phyloP scores from a whole-genome alignment of 1,284 basidiomycete genomes.

The Sporisorium exsertum region DNA sequence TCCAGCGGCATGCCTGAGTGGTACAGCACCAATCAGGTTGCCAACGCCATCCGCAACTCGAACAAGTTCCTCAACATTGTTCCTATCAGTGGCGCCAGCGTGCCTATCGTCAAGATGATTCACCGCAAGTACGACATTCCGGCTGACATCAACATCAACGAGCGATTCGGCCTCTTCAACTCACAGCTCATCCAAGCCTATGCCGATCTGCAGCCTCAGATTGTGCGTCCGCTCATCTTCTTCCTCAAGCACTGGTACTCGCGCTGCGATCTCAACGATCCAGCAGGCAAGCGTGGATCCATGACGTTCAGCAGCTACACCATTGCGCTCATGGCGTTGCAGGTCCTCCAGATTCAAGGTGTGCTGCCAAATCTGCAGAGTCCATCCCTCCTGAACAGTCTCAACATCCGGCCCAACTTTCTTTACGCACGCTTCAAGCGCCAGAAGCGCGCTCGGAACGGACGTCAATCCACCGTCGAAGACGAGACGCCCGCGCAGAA shows the following conservation, averaged over 20 bases:
- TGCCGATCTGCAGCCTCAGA: constrained; percentile 48
- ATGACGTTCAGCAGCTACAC: constrained; percentile 60
- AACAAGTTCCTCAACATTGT: constrained; percentile 26
- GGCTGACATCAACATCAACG: constrained; percentile 62
- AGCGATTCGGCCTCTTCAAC: constrained; percentile 61
- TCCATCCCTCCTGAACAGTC: constrained; percentile 45
- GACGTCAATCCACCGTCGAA: not conserved
- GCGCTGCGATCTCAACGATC: constrained; percentile 56
- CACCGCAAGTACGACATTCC: constrained; percentile 32
- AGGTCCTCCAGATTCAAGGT: constrained; percentile 63
- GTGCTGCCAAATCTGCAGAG: constrained; percentile 69
- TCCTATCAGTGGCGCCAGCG: constrained; percentile 48
- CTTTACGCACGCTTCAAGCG: constrained; percentile 50
- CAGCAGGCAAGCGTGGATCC: constrained; percentile 43
- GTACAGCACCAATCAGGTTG: constrained; percentile 41
- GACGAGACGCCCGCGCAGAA: constrained; percentile 15
- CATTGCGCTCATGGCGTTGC: constrained; percentile 61
- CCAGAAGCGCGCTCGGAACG: constrained; percentile 22
- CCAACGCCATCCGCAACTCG: constrained; percentile 24
- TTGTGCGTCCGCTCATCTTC: constrained; percentile 57
- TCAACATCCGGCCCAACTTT: constrained; percentile 24
- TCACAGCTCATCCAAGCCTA: constrained; percentile 56
- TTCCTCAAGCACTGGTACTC: constrained; percentile 62
- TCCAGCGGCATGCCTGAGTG: constrained; percentile 43
- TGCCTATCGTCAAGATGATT: constrained; percentile 63